Conservation (phyloP, 1,139 yeast species). For the Yamadazyma epiphylla region DNA sequence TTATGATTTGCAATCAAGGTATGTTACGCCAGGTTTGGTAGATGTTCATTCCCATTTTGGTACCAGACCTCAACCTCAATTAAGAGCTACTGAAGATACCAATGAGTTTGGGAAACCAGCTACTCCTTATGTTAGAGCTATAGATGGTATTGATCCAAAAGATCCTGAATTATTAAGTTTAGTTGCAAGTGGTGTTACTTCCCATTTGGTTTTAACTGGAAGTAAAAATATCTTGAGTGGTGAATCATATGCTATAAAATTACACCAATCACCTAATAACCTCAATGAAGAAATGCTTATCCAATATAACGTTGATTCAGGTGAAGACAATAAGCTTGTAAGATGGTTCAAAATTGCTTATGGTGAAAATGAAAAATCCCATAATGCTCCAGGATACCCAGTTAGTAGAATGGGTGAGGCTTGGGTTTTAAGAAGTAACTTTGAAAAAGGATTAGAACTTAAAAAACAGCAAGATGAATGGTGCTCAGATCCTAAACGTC, state of each 20-base stretch:
- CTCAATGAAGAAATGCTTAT: constrained; percentile 4
- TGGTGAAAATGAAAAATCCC: constrained; percentile 4
- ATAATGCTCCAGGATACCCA: constrained; percentile 3
- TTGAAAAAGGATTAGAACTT: constrained; percentile 1
- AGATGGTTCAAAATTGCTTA: constrained; percentile 6
- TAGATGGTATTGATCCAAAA: constrained; percentile 5
- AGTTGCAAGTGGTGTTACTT: constrained; percentile 4
- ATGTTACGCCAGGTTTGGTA: constrained; percentile 4
- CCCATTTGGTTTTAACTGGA: constrained; percentile 5
- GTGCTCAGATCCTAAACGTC: constrained; percentile 2
- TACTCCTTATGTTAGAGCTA: constrained; percentile 5
- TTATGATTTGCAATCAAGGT: constrained; percentile 2
- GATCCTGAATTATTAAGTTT: constrained; percentile 5
- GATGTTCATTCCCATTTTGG: constrained; percentile 7
- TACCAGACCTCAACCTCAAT: constrained; percentile 6
- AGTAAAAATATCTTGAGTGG: constrained; percentile 5
- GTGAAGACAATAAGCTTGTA: constrained; percentile 1
- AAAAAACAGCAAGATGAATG: constrained; percentile 4
- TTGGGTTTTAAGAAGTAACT: constrained; percentile 3
- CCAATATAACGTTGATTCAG: constrained; percentile 3
- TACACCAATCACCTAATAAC: constrained; percentile 4
- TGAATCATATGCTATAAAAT: constrained; percentile 4
- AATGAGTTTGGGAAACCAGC: constrained; percentile 4
- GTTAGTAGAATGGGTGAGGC: constrained; percentile 7
- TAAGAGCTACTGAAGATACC: constrained; percentile 4